Conservation (phyloP, 192 early-diverging fungal genomes). For the Linnemannia schmuckeri region DNA sequence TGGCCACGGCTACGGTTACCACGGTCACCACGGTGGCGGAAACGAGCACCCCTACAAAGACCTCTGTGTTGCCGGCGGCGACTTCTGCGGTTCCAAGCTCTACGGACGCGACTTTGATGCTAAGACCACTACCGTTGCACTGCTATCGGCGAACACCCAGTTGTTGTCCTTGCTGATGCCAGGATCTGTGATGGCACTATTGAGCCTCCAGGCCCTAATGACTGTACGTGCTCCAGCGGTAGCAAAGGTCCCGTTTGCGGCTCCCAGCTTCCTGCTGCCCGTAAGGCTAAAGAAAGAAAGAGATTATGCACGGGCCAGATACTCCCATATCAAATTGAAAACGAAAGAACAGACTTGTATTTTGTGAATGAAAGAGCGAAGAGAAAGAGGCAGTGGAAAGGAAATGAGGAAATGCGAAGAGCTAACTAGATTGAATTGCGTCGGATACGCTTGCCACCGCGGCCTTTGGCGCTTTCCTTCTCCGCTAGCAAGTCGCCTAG, state of each 20-base stretch:
- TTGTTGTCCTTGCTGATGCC: background rate
- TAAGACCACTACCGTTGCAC: background rate
- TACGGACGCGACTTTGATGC: conserved; percentile 14
- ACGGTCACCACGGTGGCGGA: background rate
- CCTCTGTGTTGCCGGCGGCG: conserved; percentile 15
- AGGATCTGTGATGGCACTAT: background rate
- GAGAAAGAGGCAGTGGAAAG: too few relatives aligned
- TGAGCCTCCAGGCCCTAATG: background rate
- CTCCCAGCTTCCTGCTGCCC: background rate
- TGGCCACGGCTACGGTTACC: background rate
- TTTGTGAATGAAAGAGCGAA: too few relatives aligned
- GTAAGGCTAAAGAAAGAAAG: background rate
- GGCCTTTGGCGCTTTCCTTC: conserved; percentile 24
- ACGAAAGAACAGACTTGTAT: too few relatives aligned
- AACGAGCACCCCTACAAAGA: conserved; percentile 11
- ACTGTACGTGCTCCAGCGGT: background rate
- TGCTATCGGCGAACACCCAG: conserved; percentile 2
- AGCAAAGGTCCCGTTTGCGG: background rate
- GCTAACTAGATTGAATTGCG: conserved; percentile 40
- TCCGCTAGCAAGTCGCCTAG: conserved; percentile 45
- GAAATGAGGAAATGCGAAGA: background rate
- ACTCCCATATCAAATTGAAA: too few relatives aligned
- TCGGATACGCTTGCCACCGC: conserved; percentile 43
- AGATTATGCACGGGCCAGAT: too few relatives aligned
- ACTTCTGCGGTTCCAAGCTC: conserved; percentile 13